Evolutionary conservation across 305 asterid genomes (phyloP).

Genomic region (Fraxinus xanthoxyloides): DNA sequence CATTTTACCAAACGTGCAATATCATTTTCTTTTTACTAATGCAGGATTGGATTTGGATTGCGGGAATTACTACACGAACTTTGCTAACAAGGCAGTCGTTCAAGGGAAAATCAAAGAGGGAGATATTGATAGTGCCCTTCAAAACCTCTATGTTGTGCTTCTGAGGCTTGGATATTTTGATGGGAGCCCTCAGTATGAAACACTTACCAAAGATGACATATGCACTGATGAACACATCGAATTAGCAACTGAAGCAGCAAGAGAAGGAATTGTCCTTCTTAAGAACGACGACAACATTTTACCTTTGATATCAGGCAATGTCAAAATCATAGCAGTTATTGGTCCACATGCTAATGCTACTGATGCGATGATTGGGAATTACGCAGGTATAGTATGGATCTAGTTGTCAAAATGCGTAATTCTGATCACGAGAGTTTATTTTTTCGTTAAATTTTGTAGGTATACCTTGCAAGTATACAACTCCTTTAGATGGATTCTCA

Average conservation of each 20-base stretch:
- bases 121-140: conserved; percentile 32
- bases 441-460: conserved; percentile 6
- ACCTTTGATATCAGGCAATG: conserved; percentile 24
- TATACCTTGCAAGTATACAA: conserved; percentile 31
- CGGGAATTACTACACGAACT: conserved; percentile 25
- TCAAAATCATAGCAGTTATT: conserved; percentile 34
- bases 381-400: conserved; percentile 28
- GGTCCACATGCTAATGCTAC: conserved; percentile 48
- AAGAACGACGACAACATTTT: conserved; percentile 30
- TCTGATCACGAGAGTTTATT: not conserved
- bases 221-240: conserved; percentile 32
- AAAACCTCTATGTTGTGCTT: conserved; percentile 28
- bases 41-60: conserved; percentile 48
- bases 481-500: conserved; percentile 30
- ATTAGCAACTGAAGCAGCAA: conserved; percentile 40
- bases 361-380: conserved; percentile 31
- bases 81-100: conserved; percentile 27
- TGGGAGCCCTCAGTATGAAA: conserved; percentile 33
- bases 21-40: not conserved
- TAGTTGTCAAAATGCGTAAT: not conserved
- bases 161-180: conserved; percentile 46
- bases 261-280: conserved; percentile 45
- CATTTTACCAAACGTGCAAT: not conserved
- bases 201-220: conserved; percentile 20
- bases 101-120: conserved; percentile 35